phyloP scores from a whole-genome alignment of 2,329 filamentous ascomycete genomes.

The Nemania abortiva region DNA sequence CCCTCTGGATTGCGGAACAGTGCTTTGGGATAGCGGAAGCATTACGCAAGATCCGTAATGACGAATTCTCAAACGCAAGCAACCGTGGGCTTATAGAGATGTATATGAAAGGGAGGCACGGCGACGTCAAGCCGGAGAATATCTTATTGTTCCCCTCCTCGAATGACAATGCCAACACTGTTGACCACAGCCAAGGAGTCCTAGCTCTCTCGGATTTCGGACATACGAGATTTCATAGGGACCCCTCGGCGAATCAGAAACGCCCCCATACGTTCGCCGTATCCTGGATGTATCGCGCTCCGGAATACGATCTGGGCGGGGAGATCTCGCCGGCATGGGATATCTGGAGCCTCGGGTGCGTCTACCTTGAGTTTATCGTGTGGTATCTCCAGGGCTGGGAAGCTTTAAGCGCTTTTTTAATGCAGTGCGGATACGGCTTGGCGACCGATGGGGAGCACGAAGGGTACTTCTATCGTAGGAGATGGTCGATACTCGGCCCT shows the following conservation, averaged over 20 bases:
- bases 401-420: too few species aligned
- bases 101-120: background rate
- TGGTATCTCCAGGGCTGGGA: conserved; percentile 27
- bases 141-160: background rate
- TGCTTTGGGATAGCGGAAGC: background rate
- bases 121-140: conserved; percentile 5
- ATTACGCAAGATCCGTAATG: background rate
- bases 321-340: conserved; percentile 30
- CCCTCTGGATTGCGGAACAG: background rate
- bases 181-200: background rate
- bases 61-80: background rate
- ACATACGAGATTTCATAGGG: background rate
- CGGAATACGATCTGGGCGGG: conserved; percentile 29
- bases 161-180: too few species aligned
- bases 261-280: background rate
- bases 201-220: conserved; percentile 7
- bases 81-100: background rate
- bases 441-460: too few species aligned
- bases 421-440: too few species aligned
- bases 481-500: too few species aligned
- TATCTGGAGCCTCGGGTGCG: conserved; percentile 45
- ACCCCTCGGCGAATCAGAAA: background rate
- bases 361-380: conserved; percentile 44
- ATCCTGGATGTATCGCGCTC: conserved; percentile 32
- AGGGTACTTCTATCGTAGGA: too few species aligned